Base-by-base conservation (phyloP, 805 yeast species). In the Yamadazyma ubonensis region DNA sequence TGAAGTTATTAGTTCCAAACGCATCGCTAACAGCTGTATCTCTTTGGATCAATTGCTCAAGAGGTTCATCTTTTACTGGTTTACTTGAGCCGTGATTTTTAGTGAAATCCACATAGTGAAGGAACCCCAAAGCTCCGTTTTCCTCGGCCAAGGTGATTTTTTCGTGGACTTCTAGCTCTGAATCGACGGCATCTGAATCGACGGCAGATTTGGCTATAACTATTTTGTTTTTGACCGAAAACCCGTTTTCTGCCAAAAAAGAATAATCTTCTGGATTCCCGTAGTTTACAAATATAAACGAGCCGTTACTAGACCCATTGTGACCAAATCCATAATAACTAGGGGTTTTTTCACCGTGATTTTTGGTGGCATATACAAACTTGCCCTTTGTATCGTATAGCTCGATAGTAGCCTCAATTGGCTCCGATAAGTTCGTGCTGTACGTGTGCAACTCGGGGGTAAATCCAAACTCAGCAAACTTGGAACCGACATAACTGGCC, bases 251-350 rank as follows among this genome's bases (percentile, higher is more conserved):
- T 9, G 31, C 15, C 20, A 67, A 42, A 3, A 48, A 29, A 4
- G 41, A 44, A 33, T 55, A 64, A 38, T 69, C 74, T 1, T 49
- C 52, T 1, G 45, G 43, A 2, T 50, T 36, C 3, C 70, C 73
- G n/a, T 51, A 46, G 39, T 63, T 60, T 6, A 51, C 68, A 49
- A 37, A 63, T 2, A 67, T 40, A 44, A 51, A 65, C 9, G 46
- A 50, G 0, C 52, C 60, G 4, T 40, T 44, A 1, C 59, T 48
- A 1, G 54, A 38, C 1, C 65, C 71, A 32, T 46, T 53, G 5
- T 25, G 28, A 1, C 70, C 66, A 46, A 50, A 56, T 5, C 54
- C 51, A 34, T 48, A 49, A 39, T 45, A 64, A 0, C 62, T 59
- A 2, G 70, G 68, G 1, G 68, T 61, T 6, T 40, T 29, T 20